Evolutionary conservation across 768 basidiomycete genomes (phyloP), one percentile per base, ranked within the genome.

Genomic region (Panellus pusillus): DNA sequence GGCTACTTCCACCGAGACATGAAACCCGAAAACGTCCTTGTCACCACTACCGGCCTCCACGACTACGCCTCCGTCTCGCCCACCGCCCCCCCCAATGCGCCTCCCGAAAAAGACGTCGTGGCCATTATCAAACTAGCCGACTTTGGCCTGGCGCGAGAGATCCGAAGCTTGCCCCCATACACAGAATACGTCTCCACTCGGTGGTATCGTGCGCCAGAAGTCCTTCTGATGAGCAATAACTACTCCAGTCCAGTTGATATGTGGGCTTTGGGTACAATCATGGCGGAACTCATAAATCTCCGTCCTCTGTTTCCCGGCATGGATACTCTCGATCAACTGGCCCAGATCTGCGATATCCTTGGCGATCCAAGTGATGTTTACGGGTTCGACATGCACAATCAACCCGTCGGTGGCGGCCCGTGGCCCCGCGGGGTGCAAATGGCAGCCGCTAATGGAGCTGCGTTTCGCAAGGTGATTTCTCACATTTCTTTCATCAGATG

Each of bases 1-100:
- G 97, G 96, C 32, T 99, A 96, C 72, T 99, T 99, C 72, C 97
- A 99, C 72, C 91, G 97, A 44, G 97, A 99, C 70, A 97, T 99
- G 93, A 99, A 99, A 72, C 97, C 97, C 35, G 97, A 99, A 71
- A 99, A 99, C 65, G 88, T 98, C 8, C 84, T 99, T 47, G 97
- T 99, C 63, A 98, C 97, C 15, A 98, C 97, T 2, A 97, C 93
- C 13, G 97, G 97, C 17, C 80, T 96, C 47, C 87, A 89, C 61
- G 92, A 97, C 71, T 99, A 99, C 67, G 84, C 82, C 24, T 81
- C 91, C 9, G 79, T 92, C 28, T 85, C 84, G n/a, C 86, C 91
- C 11, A 65, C 80, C 46, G 82, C 85, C 15, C 76, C 79, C 50
- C 82, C 79, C 8, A 79, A 83, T 54, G 78, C 82, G 9, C 79